These are phyloP conservation scores for Pythium utonaiense DNA, from an alignment of 352 stramenopile genomes.

Conservation along the genomic window DNA sequence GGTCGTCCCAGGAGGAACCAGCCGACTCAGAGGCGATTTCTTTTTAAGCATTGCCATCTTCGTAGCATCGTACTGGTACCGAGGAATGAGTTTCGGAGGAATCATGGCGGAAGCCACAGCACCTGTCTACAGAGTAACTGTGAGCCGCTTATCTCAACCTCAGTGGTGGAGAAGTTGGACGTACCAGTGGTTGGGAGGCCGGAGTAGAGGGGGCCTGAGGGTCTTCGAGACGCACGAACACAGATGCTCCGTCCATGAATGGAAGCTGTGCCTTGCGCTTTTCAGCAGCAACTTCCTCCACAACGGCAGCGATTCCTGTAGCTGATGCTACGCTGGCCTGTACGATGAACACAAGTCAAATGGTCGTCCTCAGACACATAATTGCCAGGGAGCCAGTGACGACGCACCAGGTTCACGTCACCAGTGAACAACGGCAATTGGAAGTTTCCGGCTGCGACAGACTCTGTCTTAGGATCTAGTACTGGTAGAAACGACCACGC, in stretches of 20 bases:
- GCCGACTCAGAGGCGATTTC: slow-evolving; percentile 56
- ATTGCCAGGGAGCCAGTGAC: neutral
- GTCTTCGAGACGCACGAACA: slow-evolving; percentile 67
- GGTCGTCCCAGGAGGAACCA: slow-evolving; percentile 28
- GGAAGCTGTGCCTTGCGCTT: slow-evolving; percentile 39
- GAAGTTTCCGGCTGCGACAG: slow-evolving; percentile 33
- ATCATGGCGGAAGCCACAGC: slow-evolving; percentile 44
- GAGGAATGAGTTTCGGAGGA: slow-evolving; percentile 28
- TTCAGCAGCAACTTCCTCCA: slow-evolving; percentile 39
- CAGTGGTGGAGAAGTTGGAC: neutral
- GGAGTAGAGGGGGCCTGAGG: slow-evolving; percentile 36
- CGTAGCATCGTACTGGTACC: slow-evolving; percentile 46
- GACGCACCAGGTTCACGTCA: slow-evolving; percentile 52
- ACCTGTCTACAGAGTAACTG: slow-evolving; percentile 17
- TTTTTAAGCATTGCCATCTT: slow-evolving; percentile 54
- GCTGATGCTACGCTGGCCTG: slow-evolving; percentile 38
- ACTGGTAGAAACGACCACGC: slow-evolving; percentile 68
- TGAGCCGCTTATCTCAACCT: too few species aligned
- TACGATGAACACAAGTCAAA: neutral
- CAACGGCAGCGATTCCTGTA: slow-evolving; percentile 23
- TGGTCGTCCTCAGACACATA: neutral
- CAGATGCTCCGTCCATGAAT: slow-evolving; percentile 41
- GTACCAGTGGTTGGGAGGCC: neutral
- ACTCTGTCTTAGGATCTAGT: slow-evolving; percentile 28
- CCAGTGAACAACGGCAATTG: slow-evolving; percentile 66